Base-by-base conservation (phyloP, 768 basidiomycete genomes). In the Imleria badia region DNA sequence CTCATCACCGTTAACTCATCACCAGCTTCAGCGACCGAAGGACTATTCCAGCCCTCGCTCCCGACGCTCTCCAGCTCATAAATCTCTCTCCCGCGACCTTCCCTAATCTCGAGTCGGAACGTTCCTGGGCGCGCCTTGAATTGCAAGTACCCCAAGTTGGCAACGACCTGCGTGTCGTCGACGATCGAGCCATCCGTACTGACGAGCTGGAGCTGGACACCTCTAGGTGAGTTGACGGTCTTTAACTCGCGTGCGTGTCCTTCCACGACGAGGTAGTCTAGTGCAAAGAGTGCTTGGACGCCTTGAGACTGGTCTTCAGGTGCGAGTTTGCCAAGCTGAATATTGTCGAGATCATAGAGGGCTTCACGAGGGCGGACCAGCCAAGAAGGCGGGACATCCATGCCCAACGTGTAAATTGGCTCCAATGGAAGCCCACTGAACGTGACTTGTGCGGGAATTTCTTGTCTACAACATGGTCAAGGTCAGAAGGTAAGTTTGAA, bases 71-170 rank as follows among this genome's bases (percentile, higher is more conserved):
- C 89, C 60, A 97, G 78, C 47, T 75, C 74, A 69, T 85, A 98
- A 15, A 98, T 83, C 17, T 94, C 85, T 43, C 82, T 77, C 6
- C 92, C 91, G 19, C 87, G 78, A 0, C 96, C 95, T 31, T 83
- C 78, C 1, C 95, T 81, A 49, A 98, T 94, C 60, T 86, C 85
- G 1, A 98, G 77, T 43, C 79, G 76, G 75, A 89, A 95, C 0
- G 91, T 85, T 1, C 97, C 97, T 1, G 97, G 97, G 50, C 82
- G 89, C 2, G 91, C 88, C 68, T 93, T 94, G 76, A 98, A 94
- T 67, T 99, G 97, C 51, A 98, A 74, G 71, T 99, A 99, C 2
- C 97, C 97, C 6, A 98, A 76, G 67, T 98, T 99, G 6, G 89
- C 93, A 51, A 97, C 91, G 36, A 98, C 87, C 54, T 86, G 89